Base-by-base conservation (phyloP, 148 eudicot species). In the Camellia lanceoleosa region DNA sequence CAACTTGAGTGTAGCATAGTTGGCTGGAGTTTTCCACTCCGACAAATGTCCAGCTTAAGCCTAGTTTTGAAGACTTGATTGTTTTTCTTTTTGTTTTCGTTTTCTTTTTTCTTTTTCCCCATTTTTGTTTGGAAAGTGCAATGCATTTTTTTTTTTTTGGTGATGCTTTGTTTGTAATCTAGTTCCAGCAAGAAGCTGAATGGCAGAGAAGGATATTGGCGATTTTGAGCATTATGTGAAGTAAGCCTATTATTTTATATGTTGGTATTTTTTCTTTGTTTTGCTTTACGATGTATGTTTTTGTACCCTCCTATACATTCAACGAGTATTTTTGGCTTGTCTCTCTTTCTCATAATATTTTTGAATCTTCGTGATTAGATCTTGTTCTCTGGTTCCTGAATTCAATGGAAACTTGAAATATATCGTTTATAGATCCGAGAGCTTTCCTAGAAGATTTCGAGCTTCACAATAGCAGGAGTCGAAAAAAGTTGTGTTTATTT, bases 1-100 rank as follows among this genome's bases (percentile, higher is more conserved):
- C 42, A 65, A 47, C 18, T n/a, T 4, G 60, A 54, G 69, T 71
- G 79, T 75, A 68, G 63, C 52, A 62, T 81, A 67, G 88, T 62
- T 14, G 58, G 58, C 78, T 80, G 54, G 78, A 30, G 73, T 42
- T 64, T 49, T n/a, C 67, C 20, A 5, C 2, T 16, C 12, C 5
- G 2, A 49, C 6, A 30, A 15, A 44, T 11, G 49, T 52, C 70
- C 51, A 11, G 68, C 65, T 43, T 42, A 70, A 11, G 68, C 65
- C 15, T 42, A 70, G 43, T 73, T 47, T 80, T 73, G 78, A 73
- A 12, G 62, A 42, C 30, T 42, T 16, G 1, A 2, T 62, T 55
- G 72, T 80, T 68, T 78, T 66, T 3, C 66, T n/a, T 65, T 1
- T 60, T 19, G n/a, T 68, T 11, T 42, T 16, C 1, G 0, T 49